Evolutionary conservation across 306 rosid species (phyloP), one percentile per base, ranked within the genome.

Genomic region (Cicer judaicum): DNA sequence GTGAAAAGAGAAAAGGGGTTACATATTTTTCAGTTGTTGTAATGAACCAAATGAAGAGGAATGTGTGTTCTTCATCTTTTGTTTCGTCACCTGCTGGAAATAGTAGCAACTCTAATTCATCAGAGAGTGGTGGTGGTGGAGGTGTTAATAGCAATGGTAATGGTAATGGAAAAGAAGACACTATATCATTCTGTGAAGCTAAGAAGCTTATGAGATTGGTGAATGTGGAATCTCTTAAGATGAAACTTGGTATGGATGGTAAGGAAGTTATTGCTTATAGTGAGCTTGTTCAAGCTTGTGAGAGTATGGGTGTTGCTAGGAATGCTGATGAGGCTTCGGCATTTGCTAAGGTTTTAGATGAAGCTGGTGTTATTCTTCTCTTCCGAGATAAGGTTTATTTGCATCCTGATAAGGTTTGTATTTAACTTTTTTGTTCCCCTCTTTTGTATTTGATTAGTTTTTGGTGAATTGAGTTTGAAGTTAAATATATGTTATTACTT

Each of bases 311-410:
- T 44, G 84, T 95, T 62, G 93, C 97, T 21, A 90, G 96, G 80
- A 84, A 88, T 38, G 11, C 29, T 1, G 89, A 92, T 1, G 98
- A 95, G 85, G 93, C 99, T 39, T 70, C 85, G 1, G 81, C 84
- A 43, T 95, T 86, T 42, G 96, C 93, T 52, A 80, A 82, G 46
- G 85, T 90, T 52, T 88, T 95, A 7, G 99, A 95, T 70, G 99
- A 95, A 15, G 98, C 99, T 73, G 96, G 98, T 6, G 93, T 90
- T 64, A 72, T 95, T 49, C 89, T 92, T 60, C 92, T 95, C 36
- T 95, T 90, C 80, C 80, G 96, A 29, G 91, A 95, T 60, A 95
- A 92, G 91, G 99, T 95, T 57, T 91, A 89, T 64, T 93, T 95
- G 61, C 93, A 95, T 78, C 99, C 99, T 75, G 87, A 87, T 16